Conservation (phyloP, 306 rosid genomes). For the Senna siamea region DNA sequence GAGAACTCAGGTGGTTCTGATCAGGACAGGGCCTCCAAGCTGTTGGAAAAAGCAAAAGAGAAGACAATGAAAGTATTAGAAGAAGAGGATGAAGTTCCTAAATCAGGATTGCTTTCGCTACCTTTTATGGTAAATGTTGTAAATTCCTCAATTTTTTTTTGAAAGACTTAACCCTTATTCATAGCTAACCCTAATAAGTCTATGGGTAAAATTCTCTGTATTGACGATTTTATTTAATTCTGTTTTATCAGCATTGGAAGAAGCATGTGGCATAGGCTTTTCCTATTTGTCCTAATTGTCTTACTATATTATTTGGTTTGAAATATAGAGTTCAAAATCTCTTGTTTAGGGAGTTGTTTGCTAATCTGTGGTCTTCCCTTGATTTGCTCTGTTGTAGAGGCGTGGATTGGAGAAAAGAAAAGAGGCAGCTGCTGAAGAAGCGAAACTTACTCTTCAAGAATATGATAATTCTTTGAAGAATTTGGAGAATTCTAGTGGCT, state of each 20-base stretch:
- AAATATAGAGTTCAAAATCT: conserved; percentile 28
- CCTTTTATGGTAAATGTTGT: conserved; percentile 80
- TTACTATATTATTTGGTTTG: background rate
- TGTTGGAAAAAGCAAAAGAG: conserved; percentile 73
- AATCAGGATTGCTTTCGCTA: conserved; percentile 78
- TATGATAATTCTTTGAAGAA: conserved; percentile 62
- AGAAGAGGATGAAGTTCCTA: conserved; percentile 76
- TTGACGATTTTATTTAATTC: background rate
- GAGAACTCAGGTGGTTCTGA: conserved; percentile 54
- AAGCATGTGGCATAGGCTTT: background rate
- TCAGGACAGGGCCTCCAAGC: conserved; percentile 55
- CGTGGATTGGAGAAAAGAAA: conserved; percentile 80
- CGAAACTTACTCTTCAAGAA: conserved; percentile 76
- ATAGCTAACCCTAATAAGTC: conserved; percentile 20
- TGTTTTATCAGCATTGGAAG: conserved; percentile 9
- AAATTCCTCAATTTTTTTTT: conserved; percentile 24
- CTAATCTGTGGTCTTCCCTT: conserved; percentile 23
- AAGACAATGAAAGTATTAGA: conserved; percentile 66
- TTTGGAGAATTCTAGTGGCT: conserved; percentile 57
- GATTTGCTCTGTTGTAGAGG: conserved; percentile 56
- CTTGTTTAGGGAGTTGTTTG: conserved; percentile 16
- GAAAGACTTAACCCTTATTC: conserved; percentile 19
- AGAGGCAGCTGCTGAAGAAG: conserved; percentile 80
- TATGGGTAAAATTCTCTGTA: background rate
- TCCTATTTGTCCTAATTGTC: background rate